Evolutionary conservation across 306 rosid genomes (phyloP).

Genomic region (Heteromeles arbutifolia): DNA sequence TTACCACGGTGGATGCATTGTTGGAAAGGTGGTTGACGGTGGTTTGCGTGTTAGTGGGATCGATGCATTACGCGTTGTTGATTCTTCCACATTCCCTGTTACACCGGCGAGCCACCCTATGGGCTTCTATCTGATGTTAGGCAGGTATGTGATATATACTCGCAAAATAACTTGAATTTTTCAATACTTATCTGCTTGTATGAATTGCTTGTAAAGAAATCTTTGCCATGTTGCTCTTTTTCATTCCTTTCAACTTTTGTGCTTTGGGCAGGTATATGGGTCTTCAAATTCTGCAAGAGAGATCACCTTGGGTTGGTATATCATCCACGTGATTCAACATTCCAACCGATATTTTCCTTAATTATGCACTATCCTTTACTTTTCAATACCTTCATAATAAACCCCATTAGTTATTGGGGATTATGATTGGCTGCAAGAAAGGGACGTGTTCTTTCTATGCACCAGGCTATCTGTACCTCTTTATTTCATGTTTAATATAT

Average conservation of each 20-base stretch:
- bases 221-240: neutral
- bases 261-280: neutral
- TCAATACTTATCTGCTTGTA: neutral
- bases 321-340: too few relatives aligned
- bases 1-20: conserved; percentile 25
- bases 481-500: too few relatives aligned
- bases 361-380: too few relatives aligned
- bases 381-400: too few relatives aligned
- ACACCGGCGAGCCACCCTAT: conserved; percentile 19
- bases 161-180: neutral
- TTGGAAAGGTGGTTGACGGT: conserved; percentile 20
- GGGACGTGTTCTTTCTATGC: too few relatives aligned
- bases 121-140: conserved; percentile 19
- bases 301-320: neutral
- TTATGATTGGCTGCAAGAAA: too few relatives aligned
- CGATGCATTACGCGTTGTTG: conserved; percentile 6
- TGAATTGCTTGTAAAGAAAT: neutral
- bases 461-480: too few relatives aligned
- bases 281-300: neutral
- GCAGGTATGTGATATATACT: neutral
- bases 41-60: conserved; percentile 1
- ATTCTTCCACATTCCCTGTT: conserved; percentile 8
- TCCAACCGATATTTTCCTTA: too few relatives aligned
- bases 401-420: too few relatives aligned
- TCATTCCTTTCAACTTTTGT: neutral